Base-by-base conservation (phyloP, 352 stramenopile species). In the Pythium myriotylum region DNA sequence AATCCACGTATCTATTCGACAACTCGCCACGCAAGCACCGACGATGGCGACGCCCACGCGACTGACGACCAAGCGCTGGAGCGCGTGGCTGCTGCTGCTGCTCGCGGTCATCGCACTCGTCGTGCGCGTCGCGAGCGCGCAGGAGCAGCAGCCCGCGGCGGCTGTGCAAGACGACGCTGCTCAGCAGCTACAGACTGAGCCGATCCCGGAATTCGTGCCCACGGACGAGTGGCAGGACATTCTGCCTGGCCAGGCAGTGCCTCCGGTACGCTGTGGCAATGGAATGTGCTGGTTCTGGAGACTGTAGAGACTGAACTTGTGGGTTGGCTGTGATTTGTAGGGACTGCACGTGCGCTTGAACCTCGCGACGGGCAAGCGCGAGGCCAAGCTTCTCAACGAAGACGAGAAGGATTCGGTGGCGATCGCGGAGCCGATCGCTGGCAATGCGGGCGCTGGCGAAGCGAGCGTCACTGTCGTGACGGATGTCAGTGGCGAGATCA, bases 261-360 rank as follows among this genome's bases (percentile, higher is more conserved):
- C 86, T 17, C 68, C 69, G 39, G 84, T 92, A 46, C 45, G 74
- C 33, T 13, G 47, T 12, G 2, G 9, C 23, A 23, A 52, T 8
- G 41, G 12, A 33, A 35, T 54, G 40, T 0, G 40, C 37, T 48
- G 16, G 19, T 8, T 41, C 22, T 74, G 49, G 67, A 48, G 10
- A 20, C 20, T 42, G 14, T 41, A 42, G 29, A 10, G 29, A 46
- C 8, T n/a, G 29, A 29, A 20, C 20, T 40, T 32, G 26, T 19
- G 19, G 23, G 19, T 2, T 39, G 14, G 2, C 48, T 46, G 13
- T 60, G 37, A 4, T 62, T 40, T 67, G 32, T 51, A 94, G 86
- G 86, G 86, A n/a, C 73, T 95, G 4, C 86, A 95, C 37, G 79
- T 95, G 51, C 84, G 86, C 10, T 62, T 95, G 62, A 93, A 95